Evolutionary conservation across 2,329 filamentous ascomycete species (phyloP).

Genomic region (Parastagonospora avenae): DNA sequence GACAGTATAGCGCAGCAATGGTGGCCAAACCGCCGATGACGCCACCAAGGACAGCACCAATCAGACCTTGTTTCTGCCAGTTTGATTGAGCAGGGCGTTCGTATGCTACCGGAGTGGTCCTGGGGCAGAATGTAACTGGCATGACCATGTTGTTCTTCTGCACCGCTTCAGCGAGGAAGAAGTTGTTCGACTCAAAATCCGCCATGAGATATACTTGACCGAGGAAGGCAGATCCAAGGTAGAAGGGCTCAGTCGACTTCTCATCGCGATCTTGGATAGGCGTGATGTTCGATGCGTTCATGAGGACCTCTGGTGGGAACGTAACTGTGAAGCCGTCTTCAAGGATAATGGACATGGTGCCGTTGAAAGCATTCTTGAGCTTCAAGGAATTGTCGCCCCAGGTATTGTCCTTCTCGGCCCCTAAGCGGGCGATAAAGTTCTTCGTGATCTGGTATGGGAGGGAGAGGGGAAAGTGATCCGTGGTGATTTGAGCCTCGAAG

Average conservation of each 20-base stretch:
- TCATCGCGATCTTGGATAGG: slow-evolving; percentile 41
- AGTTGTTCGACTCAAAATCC: slow-evolving; percentile 47
- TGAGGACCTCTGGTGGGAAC: slow-evolving; percentile 45
- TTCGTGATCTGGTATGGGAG: slow-evolving; percentile 49
- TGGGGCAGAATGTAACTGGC: slow-evolving; percentile 49
- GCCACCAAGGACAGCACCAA: slow-evolving; percentile 48
- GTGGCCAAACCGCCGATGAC: slow-evolving; percentile 43
- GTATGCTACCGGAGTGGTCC: slow-evolving; percentile 43
- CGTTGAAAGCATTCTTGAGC: slow-evolving; percentile 45
- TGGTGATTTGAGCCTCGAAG: slow-evolving; percentile 51
- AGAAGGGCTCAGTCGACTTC: slow-evolving; percentile 36
- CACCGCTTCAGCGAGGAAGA: slow-evolving; percentile 50
- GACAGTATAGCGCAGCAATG: slow-evolving; percentile 32
- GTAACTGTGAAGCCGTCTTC: slow-evolving; percentile 49
- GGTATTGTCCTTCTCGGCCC: slow-evolving; percentile 43
- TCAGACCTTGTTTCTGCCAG: slow-evolving; percentile 43
- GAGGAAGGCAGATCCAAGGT: slow-evolving; percentile 50
- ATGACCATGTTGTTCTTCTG: slow-evolving; percentile 49
- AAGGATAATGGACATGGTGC: slow-evolving; percentile 49
- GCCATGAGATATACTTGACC: slow-evolving; percentile 52
- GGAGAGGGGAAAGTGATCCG: slow-evolving; percentile 49
- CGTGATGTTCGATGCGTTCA: slow-evolving; percentile 47
- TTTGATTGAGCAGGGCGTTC: slow-evolving; percentile 28
- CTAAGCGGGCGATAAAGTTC: slow-evolving; percentile 46
- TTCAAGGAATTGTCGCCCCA: slow-evolving; percentile 47